These are phyloP conservation scores for Quercus berberidifolia DNA, from an alignment of 306 rosid species.

Conservation along the genomic window DNA sequence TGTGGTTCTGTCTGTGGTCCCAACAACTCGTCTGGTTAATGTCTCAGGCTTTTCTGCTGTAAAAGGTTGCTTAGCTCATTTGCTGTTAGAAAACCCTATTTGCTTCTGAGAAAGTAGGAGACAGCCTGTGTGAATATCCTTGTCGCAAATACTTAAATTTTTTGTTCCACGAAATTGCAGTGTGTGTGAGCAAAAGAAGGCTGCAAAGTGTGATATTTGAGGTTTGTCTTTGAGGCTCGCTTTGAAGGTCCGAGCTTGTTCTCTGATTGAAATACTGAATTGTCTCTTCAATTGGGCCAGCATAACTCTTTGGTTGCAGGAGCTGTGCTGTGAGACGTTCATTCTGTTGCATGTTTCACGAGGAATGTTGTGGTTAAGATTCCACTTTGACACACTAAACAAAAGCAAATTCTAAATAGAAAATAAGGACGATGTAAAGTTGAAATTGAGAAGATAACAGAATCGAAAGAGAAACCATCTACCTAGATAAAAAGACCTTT, in stretches of 20 bases:
- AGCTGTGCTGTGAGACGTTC: neutral
- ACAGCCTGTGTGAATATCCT: neutral
- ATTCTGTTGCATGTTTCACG: neutral
- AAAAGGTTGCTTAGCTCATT: slow-evolving; percentile 11
- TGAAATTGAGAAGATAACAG: neutral
- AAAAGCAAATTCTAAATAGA: neutral
- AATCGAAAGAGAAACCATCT: too few relatives aligned
- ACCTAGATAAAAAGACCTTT: too few relatives aligned
- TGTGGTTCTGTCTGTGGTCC: slow-evolving; percentile 42
- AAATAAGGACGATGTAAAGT: neutral
- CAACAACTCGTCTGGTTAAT: neutral
- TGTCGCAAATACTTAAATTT: too few relatives aligned
- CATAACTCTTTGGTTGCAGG: slow-evolving; percentile 16
- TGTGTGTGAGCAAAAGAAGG: neutral
- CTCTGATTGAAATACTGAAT: slow-evolving; percentile 15
- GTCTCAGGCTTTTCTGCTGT: slow-evolving; percentile 10
- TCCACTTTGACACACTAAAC: neutral
- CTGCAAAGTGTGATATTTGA: neutral
- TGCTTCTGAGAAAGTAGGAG: slow-evolving; percentile 18
- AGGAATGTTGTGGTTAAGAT: neutral
- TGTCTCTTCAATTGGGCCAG: slow-evolving; percentile 31
- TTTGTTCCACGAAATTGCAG: too few relatives aligned
- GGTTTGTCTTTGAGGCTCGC: slow-evolving; percentile 7
- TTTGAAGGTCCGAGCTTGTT: neutral
- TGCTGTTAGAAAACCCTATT: slow-evolving; percentile 4